Conservation (phyloP, 2,329 filamentous ascomycete species). For the Trichoderma pleuroti region DNA sequence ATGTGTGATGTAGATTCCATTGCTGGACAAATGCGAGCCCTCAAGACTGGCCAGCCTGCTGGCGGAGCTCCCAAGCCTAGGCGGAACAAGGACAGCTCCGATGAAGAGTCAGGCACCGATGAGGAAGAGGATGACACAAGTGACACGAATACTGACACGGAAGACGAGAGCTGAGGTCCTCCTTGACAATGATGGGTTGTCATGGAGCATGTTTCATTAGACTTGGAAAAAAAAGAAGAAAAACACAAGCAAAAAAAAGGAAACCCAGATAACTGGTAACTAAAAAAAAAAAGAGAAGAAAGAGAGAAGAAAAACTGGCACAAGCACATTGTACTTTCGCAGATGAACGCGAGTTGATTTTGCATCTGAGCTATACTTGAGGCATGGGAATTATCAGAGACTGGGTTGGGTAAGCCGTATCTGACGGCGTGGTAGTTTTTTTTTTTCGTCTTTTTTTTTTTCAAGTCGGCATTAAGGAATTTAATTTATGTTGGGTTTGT, state of each 20-base stretch:
- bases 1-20: slow-evolving; percentile 64
- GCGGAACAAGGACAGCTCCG: slow-evolving; percentile 49
- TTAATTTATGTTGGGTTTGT: slow-evolving; percentile 17
- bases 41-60: slow-evolving; percentile 69
- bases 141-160: slow-evolving; percentile 66
- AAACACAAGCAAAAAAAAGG: background rate
- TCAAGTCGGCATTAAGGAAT: slow-evolving; percentile 20
- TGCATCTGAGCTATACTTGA: background rate
- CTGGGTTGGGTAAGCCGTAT: background rate
- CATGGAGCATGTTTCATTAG: slow-evolving; percentile 16
- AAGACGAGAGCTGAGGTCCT: slow-evolving; percentile 45
- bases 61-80: slow-evolving; percentile 56
- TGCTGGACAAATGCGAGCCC: slow-evolving; percentile 83
- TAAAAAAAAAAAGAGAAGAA: background rate
- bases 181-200: slow-evolving; percentile 28
- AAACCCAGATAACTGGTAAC: background rate
- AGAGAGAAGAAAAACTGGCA: background rate
- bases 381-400: background rate
- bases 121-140: slow-evolving; percentile 68
- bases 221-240: slow-evolving; percentile 9
- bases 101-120: slow-evolving; percentile 72
- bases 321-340: background rate
- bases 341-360: background rate
- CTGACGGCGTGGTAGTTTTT: slow-evolving; percentile 18
- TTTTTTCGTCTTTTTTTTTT: background rate